Conservation (phyloP, 1,139 yeast genomes). For the Pichia sp. region DNA sequence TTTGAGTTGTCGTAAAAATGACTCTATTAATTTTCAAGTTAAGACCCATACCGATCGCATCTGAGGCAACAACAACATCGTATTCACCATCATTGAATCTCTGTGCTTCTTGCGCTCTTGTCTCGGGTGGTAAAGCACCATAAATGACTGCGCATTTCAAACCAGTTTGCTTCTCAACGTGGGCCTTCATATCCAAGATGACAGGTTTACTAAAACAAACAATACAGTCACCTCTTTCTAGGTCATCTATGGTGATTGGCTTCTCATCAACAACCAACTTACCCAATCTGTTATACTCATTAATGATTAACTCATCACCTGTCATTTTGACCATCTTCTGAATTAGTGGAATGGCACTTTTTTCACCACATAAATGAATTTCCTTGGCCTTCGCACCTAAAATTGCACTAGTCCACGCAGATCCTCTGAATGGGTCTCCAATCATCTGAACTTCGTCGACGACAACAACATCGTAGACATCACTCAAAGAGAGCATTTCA, state of each 20-base stretch:
- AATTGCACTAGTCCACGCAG: constrained; percentile 93
- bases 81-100: constrained; percentile 69
- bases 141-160: constrained; percentile 82
- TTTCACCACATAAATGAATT: constrained; percentile 91
- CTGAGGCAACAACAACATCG: constrained; percentile 85
- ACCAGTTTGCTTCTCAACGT: constrained; percentile 54
- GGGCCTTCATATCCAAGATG: constrained; percentile 58
- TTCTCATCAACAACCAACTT: constrained; percentile 49
- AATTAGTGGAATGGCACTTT: constrained; percentile 65
- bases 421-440: constrained; percentile 70
- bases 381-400: constrained; percentile 84
- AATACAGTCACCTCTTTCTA: constrained; percentile 77
- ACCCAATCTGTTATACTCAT: constrained; percentile 69
- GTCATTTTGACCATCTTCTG: constrained; percentile 52
- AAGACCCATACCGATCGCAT: constrained; percentile 97
- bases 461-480: constrained; percentile 76
- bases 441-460: constrained; percentile 97
- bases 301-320: constrained; percentile 71
- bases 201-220: constrained; percentile 76
- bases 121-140: constrained; percentile 96
- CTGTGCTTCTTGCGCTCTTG: constrained; percentile 76
- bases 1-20: constrained; percentile 59
- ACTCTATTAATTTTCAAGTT: constrained; percentile 78
- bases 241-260: constrained; percentile 30
- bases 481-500: constrained; percentile 76